Percentiles rank a stretch among this genome's conserved stretches.
Evolutionary conservation across 23 red algal genomes (phyloP).

Genomic region (Gracilaria caudata): DNA sequence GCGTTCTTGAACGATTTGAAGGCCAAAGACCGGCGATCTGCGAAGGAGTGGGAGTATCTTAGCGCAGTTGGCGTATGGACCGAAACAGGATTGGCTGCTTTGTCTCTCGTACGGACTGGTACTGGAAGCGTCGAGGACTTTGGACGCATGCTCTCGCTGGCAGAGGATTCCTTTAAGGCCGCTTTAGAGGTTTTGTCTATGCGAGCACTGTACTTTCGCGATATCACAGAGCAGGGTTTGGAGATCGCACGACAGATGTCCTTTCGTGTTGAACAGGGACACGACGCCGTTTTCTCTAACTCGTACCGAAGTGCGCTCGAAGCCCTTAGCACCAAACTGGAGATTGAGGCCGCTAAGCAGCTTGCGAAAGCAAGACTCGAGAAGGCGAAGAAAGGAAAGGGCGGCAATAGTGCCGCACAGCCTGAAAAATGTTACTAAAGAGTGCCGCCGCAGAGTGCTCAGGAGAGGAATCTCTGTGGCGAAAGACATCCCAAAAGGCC

Average conservation of each 20-base stretch:
- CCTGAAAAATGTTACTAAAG: too few species aligned
- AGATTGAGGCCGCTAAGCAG: conserved; percentile 6
- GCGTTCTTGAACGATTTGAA: neutral
- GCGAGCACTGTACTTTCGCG: conserved; percentile 15
- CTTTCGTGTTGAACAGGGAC: conserved; percentile 11
- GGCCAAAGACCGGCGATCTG: conserved; percentile 1
- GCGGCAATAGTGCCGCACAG: neutral
- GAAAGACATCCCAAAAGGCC: neutral
- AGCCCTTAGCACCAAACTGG: neutral
- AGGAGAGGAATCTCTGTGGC: neutral
- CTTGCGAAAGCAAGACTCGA: neutral
- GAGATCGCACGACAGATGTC: conserved; percentile 5
- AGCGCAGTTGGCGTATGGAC: neutral
- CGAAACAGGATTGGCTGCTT: neutral
- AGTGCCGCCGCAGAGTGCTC: too few species aligned
- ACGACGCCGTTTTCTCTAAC: conserved; percentile 16
- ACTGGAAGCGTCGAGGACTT: neutral
- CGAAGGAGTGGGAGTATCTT: conserved; percentile 13
- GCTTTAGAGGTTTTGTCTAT: neutral
- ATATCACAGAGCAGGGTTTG: conserved; percentile 18
- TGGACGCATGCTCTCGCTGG: neutral
- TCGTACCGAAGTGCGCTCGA: neutral
- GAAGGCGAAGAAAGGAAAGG: neutral
- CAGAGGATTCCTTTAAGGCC: neutral
- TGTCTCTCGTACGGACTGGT: neutral